Percentiles rank a stretch among this genome's conserved stretches.
Evolutionary conservation across 805 yeast genomes (phyloP).

Genomic region (Yamadazyma laniorum): DNA sequence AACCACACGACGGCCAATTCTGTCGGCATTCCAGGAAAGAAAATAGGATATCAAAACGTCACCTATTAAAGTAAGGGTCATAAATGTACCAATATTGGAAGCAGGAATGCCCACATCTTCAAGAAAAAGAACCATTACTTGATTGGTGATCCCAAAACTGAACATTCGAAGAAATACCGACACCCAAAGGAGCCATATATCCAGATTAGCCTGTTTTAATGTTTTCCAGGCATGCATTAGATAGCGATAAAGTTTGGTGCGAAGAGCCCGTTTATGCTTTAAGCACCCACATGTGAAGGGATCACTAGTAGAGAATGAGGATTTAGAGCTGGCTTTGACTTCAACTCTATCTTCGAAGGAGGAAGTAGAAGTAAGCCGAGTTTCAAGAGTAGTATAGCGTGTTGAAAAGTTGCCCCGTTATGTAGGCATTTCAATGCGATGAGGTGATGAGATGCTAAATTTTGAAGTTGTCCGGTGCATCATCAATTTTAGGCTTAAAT

Average conservation of each 20-base stretch:
- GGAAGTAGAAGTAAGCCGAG: too few species aligned
- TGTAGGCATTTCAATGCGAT: too few species aligned
- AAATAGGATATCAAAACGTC: slow-evolving; percentile 70
- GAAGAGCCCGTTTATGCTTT: too few species aligned
- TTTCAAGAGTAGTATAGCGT: too few species aligned
- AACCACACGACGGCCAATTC: slow-evolving; percentile 63
- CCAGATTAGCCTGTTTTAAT: slow-evolving; percentile 41
- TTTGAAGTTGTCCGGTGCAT: too few species aligned
- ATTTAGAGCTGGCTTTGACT: too few species aligned
- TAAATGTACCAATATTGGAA: slow-evolving; percentile 66
- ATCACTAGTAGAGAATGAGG: too few species aligned
- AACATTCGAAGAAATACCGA: slow-evolving; percentile 69
- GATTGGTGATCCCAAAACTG: slow-evolving; percentile 78
- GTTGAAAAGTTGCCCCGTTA: too few species aligned
- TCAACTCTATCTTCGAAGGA: too few species aligned
- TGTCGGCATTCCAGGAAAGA: slow-evolving; percentile 76
- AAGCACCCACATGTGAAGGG: too few species aligned
- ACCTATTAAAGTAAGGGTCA: slow-evolving; percentile 78
- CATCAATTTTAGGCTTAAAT: too few species aligned
- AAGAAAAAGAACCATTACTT: slow-evolving; percentile 68
- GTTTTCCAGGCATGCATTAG: slow-evolving; percentile 19
- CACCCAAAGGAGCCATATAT: slow-evolving; percentile 61
- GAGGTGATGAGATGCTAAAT: too few species aligned
- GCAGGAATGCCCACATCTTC: slow-evolving; percentile 55
- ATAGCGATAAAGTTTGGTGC: background rate